Conservation (phyloP, 768 basidiomycete genomes). For the Leccinum variicolor region DNA sequence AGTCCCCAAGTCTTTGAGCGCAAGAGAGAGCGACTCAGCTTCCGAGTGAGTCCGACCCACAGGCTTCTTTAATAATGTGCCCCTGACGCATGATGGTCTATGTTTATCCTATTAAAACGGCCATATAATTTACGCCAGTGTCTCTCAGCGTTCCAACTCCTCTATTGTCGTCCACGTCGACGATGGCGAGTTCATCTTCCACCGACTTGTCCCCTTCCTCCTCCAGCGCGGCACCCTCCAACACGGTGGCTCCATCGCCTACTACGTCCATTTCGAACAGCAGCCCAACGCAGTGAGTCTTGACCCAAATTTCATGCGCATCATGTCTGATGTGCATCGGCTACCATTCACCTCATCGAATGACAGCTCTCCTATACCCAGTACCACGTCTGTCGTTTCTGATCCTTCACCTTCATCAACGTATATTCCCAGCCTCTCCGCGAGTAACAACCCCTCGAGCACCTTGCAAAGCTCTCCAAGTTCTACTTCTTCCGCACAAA, state of each 20-base stretch:
- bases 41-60: neutral
- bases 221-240: neutral
- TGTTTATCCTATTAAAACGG: neutral
- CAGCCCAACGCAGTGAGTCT: conserved; percentile 2
- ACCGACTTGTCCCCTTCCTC: neutral
- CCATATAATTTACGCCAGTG: neutral
- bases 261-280: neutral
- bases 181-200: neutral
- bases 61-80: neutral
- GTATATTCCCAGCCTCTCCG: neutral
- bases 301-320: neutral
- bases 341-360: neutral
- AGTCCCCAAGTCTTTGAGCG: neutral
- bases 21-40: neutral
- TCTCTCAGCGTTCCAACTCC: neutral
- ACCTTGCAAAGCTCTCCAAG: neutral
- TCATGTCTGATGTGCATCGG: neutral
- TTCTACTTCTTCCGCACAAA: conserved; percentile 23
- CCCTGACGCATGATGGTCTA: neutral
- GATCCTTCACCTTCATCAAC: neutral
- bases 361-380: neutral
- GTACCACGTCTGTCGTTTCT: neutral
- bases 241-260: neutral
- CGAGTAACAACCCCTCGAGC: neutral
- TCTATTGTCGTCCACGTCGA: neutral